phyloP scores from a whole-genome alignment of 2,329 filamentous ascomycete species.

The Colletotrichum viniferum region DNA sequence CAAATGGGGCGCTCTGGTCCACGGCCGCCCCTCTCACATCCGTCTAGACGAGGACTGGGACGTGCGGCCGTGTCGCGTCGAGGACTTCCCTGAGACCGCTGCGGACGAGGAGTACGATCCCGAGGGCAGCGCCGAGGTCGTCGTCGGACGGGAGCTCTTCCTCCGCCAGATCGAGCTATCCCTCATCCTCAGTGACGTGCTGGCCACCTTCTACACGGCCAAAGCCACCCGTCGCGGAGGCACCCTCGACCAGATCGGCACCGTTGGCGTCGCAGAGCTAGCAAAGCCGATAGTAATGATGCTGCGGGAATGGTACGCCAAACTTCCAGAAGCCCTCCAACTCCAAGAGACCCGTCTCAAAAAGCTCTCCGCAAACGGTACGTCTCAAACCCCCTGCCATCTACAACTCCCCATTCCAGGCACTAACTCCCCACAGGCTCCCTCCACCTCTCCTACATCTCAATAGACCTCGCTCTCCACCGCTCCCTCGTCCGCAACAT shows the following conservation, averaged over 20 bases:
- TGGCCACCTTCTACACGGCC: slow-evolving; percentile 51
- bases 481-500: slow-evolving; percentile 52
- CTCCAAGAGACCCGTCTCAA: slow-evolving; percentile 45
- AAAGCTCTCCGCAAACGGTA: slow-evolving; percentile 42
- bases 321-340: slow-evolving; percentile 48
- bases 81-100: slow-evolving; percentile 43
- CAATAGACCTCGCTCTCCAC: slow-evolving; percentile 55
- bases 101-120: slow-evolving; percentile 37
- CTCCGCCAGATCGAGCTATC: slow-evolving; percentile 55
- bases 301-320: slow-evolving; percentile 48
- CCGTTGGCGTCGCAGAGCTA: slow-evolving; percentile 35
- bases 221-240: slow-evolving; percentile 33
- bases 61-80: slow-evolving; percentile 39
- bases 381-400: not conserved
- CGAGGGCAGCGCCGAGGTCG: slow-evolving; percentile 45
- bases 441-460: slow-evolving; percentile 55
- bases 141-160: slow-evolving; percentile 52
- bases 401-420: not conserved
- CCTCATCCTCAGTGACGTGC: slow-evolving; percentile 54
- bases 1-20: slow-evolving; percentile 62
- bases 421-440: slow-evolving; percentile 41
- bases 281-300: slow-evolving; percentile 37
- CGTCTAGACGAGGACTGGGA: slow-evolving; percentile 57
- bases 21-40: slow-evolving; percentile 62
- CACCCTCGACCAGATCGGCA: slow-evolving; percentile 34